A percentile compares a stretch with the other conserved stretches of the same genome.
Conservation (phyloP, 2,329 filamentous ascomycete genomes). For the Scopulariopsis brevicaulis region DNA sequence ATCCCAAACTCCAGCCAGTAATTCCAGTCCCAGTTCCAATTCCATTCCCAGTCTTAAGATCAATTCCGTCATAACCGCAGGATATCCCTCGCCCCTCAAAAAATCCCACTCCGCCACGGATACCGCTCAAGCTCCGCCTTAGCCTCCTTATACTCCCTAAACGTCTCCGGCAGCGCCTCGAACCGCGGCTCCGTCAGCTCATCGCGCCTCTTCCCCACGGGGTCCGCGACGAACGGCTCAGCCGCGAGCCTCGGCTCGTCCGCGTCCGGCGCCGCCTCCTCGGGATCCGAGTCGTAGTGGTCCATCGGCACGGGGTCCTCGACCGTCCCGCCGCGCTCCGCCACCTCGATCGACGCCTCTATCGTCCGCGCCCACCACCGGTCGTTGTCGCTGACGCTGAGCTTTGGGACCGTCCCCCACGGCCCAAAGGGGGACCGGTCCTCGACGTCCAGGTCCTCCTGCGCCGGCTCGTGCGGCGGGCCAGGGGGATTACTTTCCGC, state of each 20-base stretch:
- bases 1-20: not conserved
- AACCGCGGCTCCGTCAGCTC: not conserved
- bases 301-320: conserved; percentile 1
- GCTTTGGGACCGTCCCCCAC: not conserved
- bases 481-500: not conserved
- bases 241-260: not conserved
- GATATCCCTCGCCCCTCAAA: not conserved
- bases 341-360: not conserved
- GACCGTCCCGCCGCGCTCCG: not conserved
- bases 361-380: conserved; percentile 2
- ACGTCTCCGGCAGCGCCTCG: not conserved
- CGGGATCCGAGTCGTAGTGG: conserved; percentile 2
- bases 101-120: not conserved
- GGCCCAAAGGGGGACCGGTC: not conserved
- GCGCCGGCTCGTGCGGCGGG: not conserved
- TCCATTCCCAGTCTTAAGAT: not conserved
- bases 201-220: not conserved
- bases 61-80: not conserved
- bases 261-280: not conserved
- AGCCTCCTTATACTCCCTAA: not conserved
- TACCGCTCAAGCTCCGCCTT: not conserved
- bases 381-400: not conserved
- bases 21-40: not conserved
- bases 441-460: conserved; percentile 1
- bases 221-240: not conserved